phyloP scores from a whole-genome alignment of 2,329 filamentous ascomycete genomes.

The Aspergillus pseudonomiae region DNA sequence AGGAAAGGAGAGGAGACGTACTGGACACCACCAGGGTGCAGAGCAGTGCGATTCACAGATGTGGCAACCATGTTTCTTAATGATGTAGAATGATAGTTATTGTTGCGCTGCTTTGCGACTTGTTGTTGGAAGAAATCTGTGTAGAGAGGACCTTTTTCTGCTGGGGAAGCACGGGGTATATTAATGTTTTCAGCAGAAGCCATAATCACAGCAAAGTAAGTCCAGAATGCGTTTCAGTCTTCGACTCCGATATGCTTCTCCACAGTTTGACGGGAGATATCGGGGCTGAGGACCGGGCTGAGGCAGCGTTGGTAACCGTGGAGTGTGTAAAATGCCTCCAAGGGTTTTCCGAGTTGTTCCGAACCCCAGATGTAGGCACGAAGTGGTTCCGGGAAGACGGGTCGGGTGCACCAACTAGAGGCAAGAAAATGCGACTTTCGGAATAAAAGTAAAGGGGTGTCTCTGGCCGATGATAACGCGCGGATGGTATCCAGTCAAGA shows the following conservation, averaged over 20 bases:
- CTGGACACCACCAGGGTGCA: slow-evolving; percentile 89
- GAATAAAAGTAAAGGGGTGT: slow-evolving; percentile 16
- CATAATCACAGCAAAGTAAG: slow-evolving; percentile 27
- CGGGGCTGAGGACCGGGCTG: slow-evolving; percentile 31
- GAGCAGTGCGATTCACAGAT: slow-evolving; percentile 84
- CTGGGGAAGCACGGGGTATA: slow-evolving; percentile 47
- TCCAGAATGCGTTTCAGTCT: slow-evolving; percentile 14
- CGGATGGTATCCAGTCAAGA: slow-evolving; percentile 12
- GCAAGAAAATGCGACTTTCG: slow-evolving; percentile 17
- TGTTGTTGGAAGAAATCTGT: slow-evolving; percentile 62
- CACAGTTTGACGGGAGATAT: slow-evolving; percentile 46
- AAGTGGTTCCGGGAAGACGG: slow-evolving; percentile 27
- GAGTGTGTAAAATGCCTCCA: slow-evolving; percentile 29
- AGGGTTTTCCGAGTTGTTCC: slow-evolving; percentile 35
- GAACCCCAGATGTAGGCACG: slow-evolving; percentile 33
- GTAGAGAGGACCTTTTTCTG: slow-evolving; percentile 52
- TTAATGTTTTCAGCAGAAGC: slow-evolving; percentile 43
- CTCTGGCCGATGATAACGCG: slow-evolving; percentile 13
- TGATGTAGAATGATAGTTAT: slow-evolving; percentile 63
- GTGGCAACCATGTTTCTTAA: slow-evolving; percentile 55
- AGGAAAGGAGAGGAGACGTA: slow-evolving; percentile 55
- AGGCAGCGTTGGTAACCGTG: slow-evolving; percentile 22
- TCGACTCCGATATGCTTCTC: slow-evolving; percentile 36
- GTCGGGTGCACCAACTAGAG: slow-evolving; percentile 25
- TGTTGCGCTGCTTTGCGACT: slow-evolving; percentile 59